A percentile compares a stretch with the other conserved stretches of the same genome.
Evolutionary conservation across 1,139 yeast species (phyloP).

Genomic region (Debaryomyces subglobosus): DNA sequence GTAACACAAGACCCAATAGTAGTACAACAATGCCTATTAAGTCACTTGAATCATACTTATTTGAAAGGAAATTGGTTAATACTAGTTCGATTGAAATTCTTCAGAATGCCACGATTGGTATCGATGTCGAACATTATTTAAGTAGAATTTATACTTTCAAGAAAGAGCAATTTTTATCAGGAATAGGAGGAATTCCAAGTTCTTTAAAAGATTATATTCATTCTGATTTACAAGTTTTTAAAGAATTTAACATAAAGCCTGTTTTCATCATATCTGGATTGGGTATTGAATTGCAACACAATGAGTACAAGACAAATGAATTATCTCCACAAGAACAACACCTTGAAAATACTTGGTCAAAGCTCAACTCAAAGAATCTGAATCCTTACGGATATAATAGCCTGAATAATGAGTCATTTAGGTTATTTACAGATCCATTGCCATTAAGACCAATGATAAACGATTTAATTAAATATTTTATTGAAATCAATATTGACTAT

Average conservation of each 20-base stretch:
- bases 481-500: slow-evolving; percentile 61
- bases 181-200: slow-evolving; percentile 82
- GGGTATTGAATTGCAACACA: slow-evolving; percentile 37
- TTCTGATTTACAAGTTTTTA: slow-evolving; percentile 63
- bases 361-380: slow-evolving; percentile 23
- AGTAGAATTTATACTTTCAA: slow-evolving; percentile 62
- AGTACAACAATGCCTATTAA: slow-evolving; percentile 52
- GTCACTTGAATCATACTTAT: slow-evolving; percentile 70
- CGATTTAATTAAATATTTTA: slow-evolving; percentile 61
- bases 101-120: slow-evolving; percentile 73
- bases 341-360: slow-evolving; percentile 50
- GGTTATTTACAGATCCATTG: slow-evolving; percentile 50
- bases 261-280: slow-evolving; percentile 73
- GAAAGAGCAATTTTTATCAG: slow-evolving; percentile 73
- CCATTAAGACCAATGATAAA: slow-evolving; percentile 53
- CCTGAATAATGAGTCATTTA: slow-evolving; percentile 43
- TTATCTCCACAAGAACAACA: slow-evolving; percentile 51
- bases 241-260: slow-evolving; percentile 68
- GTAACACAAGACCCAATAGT: neutral
- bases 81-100: slow-evolving; percentile 67
- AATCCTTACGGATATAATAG: slow-evolving; percentile 31
- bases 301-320: slow-evolving; percentile 38
- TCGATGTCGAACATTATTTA: slow-evolving; percentile 81
- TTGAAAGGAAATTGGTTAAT: slow-evolving; percentile 68
- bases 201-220: slow-evolving; percentile 61